These are phyloP conservation scores for Suillus lakei DNA, from an alignment of 768 basidiomycete genomes.

Conservation along the genomic window DNA sequence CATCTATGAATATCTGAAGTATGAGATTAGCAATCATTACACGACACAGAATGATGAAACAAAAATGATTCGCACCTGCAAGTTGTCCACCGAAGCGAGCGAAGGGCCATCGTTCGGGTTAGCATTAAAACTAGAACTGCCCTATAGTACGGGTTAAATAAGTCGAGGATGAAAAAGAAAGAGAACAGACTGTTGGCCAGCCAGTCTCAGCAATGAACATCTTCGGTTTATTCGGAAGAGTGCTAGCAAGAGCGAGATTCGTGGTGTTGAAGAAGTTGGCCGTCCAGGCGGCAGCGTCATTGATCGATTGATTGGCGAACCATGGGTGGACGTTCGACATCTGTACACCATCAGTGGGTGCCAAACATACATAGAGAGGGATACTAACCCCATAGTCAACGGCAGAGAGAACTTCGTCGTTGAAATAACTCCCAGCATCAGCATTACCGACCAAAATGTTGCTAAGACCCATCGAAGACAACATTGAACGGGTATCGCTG, in stretches of 20 bases:
- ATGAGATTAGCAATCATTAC: constrained; percentile 13
- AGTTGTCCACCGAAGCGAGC: constrained; percentile 58
- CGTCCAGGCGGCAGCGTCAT: constrained; percentile 82
- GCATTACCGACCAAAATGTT: constrained; percentile 79
- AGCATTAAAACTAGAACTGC: constrained; percentile 57
- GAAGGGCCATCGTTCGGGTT: constrained; percentile 73
- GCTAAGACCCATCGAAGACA: constrained; percentile 56
- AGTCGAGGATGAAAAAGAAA: background rate
- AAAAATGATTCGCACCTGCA: constrained; percentile 49
- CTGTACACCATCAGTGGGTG: constrained; percentile 35
- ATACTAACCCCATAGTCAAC: constrained; percentile 72
- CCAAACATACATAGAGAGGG: constrained; percentile 9
- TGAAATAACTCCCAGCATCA: constrained; percentile 89
- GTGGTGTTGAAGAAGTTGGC: constrained; percentile 70
- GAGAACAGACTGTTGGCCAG: constrained; percentile 69
- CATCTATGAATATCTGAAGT: constrained; percentile 75
- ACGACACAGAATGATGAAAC: background rate
- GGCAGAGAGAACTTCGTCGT: constrained; percentile 61
- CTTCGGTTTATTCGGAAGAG: constrained; percentile 69
- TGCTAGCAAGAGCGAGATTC: constrained; percentile 65
- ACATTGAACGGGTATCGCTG: constrained; percentile 61
- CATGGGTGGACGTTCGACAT: constrained; percentile 93
- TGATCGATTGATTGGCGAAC: constrained; percentile 83
- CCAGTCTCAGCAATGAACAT: constrained; percentile 97
- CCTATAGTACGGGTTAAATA: constrained; percentile 36